phyloP scores from a whole-genome alignment of 176 grass and related monocot species.

The Urochloa ruziziensis region DNA sequence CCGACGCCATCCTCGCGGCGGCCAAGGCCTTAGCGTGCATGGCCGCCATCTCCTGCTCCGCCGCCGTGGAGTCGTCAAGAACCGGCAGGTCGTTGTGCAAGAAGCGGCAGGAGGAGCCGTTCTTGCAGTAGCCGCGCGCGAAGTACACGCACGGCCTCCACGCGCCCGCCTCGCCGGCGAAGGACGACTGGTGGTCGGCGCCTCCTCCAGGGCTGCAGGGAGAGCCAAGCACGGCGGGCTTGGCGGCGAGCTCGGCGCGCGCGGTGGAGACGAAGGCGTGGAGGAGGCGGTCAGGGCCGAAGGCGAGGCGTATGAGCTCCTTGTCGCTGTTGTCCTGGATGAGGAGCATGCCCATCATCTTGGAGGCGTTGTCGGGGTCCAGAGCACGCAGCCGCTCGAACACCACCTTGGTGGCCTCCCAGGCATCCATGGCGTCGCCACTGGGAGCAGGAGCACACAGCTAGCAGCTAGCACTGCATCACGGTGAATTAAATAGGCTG shows the following conservation, averaged over 20 bases:
- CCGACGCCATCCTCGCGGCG: conserved; percentile 41
- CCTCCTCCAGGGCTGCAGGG: neutral
- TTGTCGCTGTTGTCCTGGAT: conserved; percentile 60
- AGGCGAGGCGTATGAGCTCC: conserved; percentile 82
- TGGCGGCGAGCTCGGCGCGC: neutral
- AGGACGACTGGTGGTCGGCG: neutral
- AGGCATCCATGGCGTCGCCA: conserved; percentile 63
- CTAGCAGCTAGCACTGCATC: neutral
- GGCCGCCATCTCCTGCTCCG: conserved; percentile 39
- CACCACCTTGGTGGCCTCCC: conserved; percentile 66
- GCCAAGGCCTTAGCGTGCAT: conserved; percentile 40
- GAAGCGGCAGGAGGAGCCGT: conserved; percentile 51
- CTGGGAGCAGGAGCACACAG: no score
- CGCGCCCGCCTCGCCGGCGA: neutral
- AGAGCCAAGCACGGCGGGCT: neutral
- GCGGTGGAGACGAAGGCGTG: neutral
- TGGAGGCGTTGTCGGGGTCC: conserved; percentile 66
- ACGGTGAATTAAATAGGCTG: neutral
- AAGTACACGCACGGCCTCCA: conserved; percentile 60
- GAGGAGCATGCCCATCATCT: conserved; percentile 68
- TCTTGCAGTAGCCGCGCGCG: conserved; percentile 50
- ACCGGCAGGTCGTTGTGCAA: conserved; percentile 35
- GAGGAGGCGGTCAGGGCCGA: conserved; percentile 50
- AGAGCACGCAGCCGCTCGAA: conserved; percentile 61
- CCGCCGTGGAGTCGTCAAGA: neutral